phyloP scores from a whole-genome alignment of 352 stramenopile species.

The Phytophthora fragariaefolia region DNA sequence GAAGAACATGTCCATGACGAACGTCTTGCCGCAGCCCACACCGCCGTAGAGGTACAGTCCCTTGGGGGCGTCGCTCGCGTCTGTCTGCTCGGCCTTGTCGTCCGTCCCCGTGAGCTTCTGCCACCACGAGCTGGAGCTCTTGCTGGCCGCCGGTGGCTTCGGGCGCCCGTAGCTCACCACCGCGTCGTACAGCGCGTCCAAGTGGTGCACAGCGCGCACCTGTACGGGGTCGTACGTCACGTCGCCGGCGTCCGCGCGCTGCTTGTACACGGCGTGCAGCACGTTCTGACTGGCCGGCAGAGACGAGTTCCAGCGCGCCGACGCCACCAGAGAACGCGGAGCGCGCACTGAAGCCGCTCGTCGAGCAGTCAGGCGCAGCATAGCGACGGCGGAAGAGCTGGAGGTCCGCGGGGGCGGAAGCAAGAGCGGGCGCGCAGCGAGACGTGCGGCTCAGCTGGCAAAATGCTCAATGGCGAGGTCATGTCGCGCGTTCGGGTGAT shows the following conservation, averaged over 20 bases:
- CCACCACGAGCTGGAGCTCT: conserved; percentile 52
- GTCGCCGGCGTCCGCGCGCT: conserved; percentile 50
- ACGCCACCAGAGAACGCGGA: not conserved
- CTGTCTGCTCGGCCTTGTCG: conserved; percentile 9
- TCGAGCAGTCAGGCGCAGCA: conserved; percentile 24
- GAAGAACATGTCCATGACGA: conserved; percentile 98
- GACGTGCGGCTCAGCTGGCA: conserved; percentile 11
- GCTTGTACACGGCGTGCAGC: conserved; percentile 66
- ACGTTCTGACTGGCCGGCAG: conserved; percentile 24
- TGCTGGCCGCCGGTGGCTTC: conserved; percentile 7
- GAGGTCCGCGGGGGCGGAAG: not conserved
- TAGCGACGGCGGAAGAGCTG: not conserved
- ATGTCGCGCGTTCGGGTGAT: conserved; percentile 19
- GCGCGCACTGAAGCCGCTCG: conserved; percentile 2
- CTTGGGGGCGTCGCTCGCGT: conserved; percentile 62
- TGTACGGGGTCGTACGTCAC: conserved; percentile 81
- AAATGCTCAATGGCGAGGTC: conserved; percentile 11
- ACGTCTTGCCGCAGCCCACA: conserved; percentile 96
- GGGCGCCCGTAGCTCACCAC: conserved; percentile 63
- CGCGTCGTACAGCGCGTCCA: conserved; percentile 67
- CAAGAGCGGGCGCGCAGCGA: not conserved
- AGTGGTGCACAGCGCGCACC: conserved; percentile 65
- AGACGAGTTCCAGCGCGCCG: conserved; percentile 26
- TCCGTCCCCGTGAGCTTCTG: conserved; percentile 51
- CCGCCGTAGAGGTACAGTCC: conserved; percentile 97